Base-by-base conservation (phyloP, 1,139 yeast genomes). In the Saccharomycopsis hybrid region DNA sequence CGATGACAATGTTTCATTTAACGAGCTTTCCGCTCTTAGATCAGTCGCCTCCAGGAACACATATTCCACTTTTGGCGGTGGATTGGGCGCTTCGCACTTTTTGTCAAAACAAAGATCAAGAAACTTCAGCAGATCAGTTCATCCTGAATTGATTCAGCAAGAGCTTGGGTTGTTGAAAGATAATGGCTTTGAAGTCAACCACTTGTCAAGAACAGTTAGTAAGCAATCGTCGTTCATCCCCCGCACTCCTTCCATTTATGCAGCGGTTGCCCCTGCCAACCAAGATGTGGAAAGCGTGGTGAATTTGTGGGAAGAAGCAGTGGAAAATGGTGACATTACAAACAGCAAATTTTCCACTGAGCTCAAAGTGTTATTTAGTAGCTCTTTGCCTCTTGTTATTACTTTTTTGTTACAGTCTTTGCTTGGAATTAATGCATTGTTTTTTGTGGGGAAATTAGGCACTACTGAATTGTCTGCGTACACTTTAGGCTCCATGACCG, bases 321-420 rank as follows among this genome's bases (percentile, higher is more conserved):
- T 66, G 2, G 61, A 59, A 43, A 49, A 59, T 2, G 65, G 67
- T 38, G 62, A 59, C 30, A 35, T 54, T 5, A 59, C 63, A 5
- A 57, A 61, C 4, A 61, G 67, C 2, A 59, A 63, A 0, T 52
- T 59, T 2, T 11, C 48, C 1, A 54, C 65, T 35, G 84, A 78
- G 57, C 59, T 76, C 35, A 66, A 65, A 52, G 65, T 70, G 7
- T 62, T 78, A 32, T 48, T 71, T 8, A 60, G 60, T 48, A 70
- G 80, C 1, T 74, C 81, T 0, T 59, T 78, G 13, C 83, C 84
- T 0, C 64, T 78, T 42, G 75, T 78, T 7, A 55, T 74, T 44
- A 78, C 84, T 0, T 78, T 78, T 52, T 63, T 78, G 29, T 63
- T 78, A 43, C 81, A 78, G 58, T 75, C 74, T 56, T 77, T 83